Conservation (phyloP, 2,329 filamentous ascomycete genomes). For the Hypocrella siamensis region DNA sequence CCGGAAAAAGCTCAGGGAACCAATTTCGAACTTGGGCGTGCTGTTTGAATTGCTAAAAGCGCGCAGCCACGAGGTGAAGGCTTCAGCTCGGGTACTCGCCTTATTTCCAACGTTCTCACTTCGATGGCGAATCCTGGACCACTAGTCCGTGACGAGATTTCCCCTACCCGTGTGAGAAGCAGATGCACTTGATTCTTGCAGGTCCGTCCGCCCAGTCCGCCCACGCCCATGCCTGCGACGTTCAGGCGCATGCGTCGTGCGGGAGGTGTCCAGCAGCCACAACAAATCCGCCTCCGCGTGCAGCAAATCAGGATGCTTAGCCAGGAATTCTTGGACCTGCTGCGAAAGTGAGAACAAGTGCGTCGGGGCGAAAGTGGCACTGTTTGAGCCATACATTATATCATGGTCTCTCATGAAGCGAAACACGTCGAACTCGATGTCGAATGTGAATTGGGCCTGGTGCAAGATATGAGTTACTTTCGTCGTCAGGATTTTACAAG, state of each 20-base stretch:
- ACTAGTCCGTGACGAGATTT: constrained; percentile 2
- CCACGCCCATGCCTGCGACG: too few relatives aligned
- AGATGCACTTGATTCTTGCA: neutral
- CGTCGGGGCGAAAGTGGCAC: constrained; percentile 28
- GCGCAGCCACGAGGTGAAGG: constrained; percentile 15
- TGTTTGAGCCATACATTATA: constrained; percentile 58
- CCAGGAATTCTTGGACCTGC: constrained; percentile 28
- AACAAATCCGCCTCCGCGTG: constrained; percentile 30
- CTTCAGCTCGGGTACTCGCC: constrained; percentile 11
- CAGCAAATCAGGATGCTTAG: constrained; percentile 24
- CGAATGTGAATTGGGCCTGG: constrained; percentile 36
- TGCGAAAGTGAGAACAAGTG: constrained; percentile 27
- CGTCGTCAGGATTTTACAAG: neutral
- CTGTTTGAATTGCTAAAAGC: constrained; percentile 32
- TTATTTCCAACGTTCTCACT: constrained; percentile 2
- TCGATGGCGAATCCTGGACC: constrained; percentile 1
- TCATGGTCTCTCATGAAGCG: constrained; percentile 72
- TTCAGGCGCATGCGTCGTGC: neutral
- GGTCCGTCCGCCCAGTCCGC: too few relatives aligned
- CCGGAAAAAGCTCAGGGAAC: constrained; percentile 33
- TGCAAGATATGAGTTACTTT: neutral
- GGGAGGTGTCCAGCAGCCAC: constrained; percentile 24
- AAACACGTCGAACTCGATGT: constrained; percentile 74
- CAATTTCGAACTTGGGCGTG: constrained; percentile 39
- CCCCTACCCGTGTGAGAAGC: neutral